phyloP scores from a whole-genome alignment of 257 asterid genomes.

The Leptodermis oblonga region DNA sequence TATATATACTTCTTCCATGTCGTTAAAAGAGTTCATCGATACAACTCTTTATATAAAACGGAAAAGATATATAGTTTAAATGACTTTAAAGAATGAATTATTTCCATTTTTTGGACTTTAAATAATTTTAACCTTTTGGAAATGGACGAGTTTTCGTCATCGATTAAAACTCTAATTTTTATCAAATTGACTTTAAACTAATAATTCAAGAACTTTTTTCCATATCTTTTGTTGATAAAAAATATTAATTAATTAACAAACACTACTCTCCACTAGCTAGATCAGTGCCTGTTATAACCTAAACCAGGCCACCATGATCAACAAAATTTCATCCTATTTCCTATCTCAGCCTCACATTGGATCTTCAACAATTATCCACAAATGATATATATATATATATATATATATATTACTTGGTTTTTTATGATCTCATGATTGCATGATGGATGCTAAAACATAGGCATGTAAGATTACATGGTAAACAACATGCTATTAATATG shows the following conservation, averaged over 20 bases:
- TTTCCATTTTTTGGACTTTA: conserved; percentile 18
- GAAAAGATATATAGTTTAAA: too few relatives aligned
- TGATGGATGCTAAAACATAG: not conserved
- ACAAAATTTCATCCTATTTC: conserved; percentile 14
- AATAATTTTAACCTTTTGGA: conserved; percentile 30
- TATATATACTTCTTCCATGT: conserved; percentile 25
- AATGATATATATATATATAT: too few relatives aligned
- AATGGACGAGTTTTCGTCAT: conserved; percentile 54
- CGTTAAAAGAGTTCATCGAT: too few relatives aligned
- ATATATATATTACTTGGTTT: too few relatives aligned
- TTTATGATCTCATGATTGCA: conserved; percentile 5
- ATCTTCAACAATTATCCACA: not conserved
- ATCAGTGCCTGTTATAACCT: too few relatives aligned
- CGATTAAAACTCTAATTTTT: conserved; percentile 1
- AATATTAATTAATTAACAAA: too few relatives aligned
- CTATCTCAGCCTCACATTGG: conserved; percentile 11
- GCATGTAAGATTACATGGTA: conserved; percentile 5
- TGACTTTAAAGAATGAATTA: too few relatives aligned
- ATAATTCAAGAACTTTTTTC: conserved; percentile 8
- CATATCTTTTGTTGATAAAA: conserved; percentile 7
- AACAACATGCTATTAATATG: conserved; percentile 3
- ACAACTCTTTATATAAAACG: too few relatives aligned
- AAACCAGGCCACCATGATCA: too few relatives aligned
- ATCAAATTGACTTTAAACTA: conserved; percentile 29
- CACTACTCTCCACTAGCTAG: conserved; percentile 15